Percentiles rank a stretch among this genome's conserved stretches.
These are phyloP conservation scores for Glycine soja DNA, from an alignment of 306 rosid species.

Conservation along the genomic window DNA sequence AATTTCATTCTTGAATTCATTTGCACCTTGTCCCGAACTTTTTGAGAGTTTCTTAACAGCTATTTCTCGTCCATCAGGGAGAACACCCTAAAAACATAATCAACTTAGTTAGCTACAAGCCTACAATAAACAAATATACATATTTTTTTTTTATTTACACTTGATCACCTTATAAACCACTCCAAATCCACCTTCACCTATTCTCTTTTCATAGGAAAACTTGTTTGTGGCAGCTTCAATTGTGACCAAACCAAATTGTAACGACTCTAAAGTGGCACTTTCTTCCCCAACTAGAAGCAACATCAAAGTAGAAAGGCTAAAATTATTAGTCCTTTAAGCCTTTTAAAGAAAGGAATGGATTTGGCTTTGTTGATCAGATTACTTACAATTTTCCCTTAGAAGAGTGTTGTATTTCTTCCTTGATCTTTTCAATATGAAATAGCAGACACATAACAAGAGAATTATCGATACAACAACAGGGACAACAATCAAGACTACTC, in stretches of 20 bases:
- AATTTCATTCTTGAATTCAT: conserved; percentile 42
- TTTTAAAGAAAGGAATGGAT: not conserved
- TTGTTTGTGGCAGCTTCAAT: conserved; percentile 53
- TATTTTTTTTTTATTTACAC: not conserved
- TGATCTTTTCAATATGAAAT: conserved; percentile 43
- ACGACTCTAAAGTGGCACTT: conserved; percentile 48
- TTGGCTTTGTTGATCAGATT: not conserved
- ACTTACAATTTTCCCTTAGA: conserved; percentile 42
- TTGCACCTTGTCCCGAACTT: conserved; percentile 39
- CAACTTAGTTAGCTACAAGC: not conserved
- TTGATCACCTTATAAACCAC: conserved; percentile 44
- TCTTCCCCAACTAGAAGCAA: conserved; percentile 31
- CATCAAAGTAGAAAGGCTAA: not conserved
- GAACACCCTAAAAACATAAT: conserved; percentile 47
- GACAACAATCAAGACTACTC: conserved; percentile 40
- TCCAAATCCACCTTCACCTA: conserved; percentile 70
- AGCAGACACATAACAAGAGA: conserved; percentile 25
- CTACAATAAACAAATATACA: not conserved
- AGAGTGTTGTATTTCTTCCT: conserved; percentile 36
- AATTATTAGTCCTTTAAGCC: not conserved
- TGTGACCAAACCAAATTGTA: conserved; percentile 41
- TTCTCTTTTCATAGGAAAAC: conserved; percentile 38
- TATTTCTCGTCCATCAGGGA: conserved; percentile 49
- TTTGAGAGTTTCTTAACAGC: conserved; percentile 46
- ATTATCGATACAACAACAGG: not conserved